A percentile compares a stretch with the other conserved stretches of the same genome.
These are phyloP conservation scores for Arthroderma sp. DNA, from an alignment of 2,329 filamentous ascomycete species.

Conservation along the genomic window DNA sequence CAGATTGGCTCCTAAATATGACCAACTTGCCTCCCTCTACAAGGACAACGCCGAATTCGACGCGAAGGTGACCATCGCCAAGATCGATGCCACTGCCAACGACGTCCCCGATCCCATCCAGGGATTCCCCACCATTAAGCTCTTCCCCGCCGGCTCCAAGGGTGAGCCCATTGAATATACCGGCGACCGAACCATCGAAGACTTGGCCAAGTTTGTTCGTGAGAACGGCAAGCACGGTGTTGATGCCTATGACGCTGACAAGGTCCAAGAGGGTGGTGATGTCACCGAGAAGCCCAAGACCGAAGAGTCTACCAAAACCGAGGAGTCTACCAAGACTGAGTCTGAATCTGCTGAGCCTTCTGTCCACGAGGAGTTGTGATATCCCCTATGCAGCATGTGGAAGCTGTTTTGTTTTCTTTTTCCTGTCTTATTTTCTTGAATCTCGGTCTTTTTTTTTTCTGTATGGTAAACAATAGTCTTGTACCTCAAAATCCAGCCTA, in stretches of 20 bases:
- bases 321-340: conserved; percentile 14
- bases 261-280: conserved; percentile 36
- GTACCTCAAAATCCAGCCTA: too few relatives aligned
- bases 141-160: conserved; percentile 87
- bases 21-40: conserved; percentile 48
- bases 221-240: conserved; percentile 89
- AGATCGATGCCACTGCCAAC: conserved; percentile 93
- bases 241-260: conserved; percentile 47
- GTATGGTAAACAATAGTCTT: too few relatives aligned
- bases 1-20: conserved; percentile 53
- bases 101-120: conserved; percentile 94
- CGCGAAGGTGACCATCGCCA: conserved; percentile 56
- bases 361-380: conserved; percentile 29
- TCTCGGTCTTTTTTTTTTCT: too few relatives aligned
- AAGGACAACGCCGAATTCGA: conserved; percentile 35
- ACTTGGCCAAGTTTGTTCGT: conserved; percentile 81
- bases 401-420: neutral
- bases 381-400: too few relatives aligned
- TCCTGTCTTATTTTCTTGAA: neutral
- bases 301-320: conserved; percentile 3
- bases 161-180: conserved; percentile 70
- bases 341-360: conserved; percentile 9
- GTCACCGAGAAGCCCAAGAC: conserved; percentile 13
- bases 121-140: conserved; percentile 98
- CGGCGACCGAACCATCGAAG: conserved; percentile 78